Conservation (phyloP, 148 eudicot genomes). For the Rhododendron ovatum region DNA sequence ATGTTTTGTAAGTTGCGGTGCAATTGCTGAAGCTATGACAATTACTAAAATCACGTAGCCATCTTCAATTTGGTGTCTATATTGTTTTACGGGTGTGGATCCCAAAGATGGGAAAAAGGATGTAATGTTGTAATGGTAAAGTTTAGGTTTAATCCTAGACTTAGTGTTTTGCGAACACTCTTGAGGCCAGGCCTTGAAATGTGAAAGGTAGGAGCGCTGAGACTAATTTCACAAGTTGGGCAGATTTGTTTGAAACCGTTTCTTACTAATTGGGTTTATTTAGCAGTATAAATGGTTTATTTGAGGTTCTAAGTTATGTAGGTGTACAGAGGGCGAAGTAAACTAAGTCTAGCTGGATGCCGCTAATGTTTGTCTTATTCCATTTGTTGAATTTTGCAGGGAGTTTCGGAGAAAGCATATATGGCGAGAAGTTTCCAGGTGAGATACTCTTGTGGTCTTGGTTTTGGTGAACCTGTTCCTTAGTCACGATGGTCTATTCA, state of each 20-base stretch:
- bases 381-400: slow-evolving; percentile 42
- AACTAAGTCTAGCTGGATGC: slow-evolving; percentile 2
- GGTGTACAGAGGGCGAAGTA: neutral
- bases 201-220: neutral
- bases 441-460: slow-evolving; percentile 4
- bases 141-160: neutral
- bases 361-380: neutral
- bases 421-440: slow-evolving; percentile 92
- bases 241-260: neutral
- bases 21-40: neutral
- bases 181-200: neutral
- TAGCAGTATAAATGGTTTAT: neutral
- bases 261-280: neutral
- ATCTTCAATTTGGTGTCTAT: neutral
- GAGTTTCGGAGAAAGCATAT: slow-evolving; percentile 87
- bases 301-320: neutral
- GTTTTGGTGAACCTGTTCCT: neutral
- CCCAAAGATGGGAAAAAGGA: neutral
- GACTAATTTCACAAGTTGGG: neutral
- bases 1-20: neutral
- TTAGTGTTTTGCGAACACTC: neutral
- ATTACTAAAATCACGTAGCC: neutral
- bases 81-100: neutral
- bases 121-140: neutral
- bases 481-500: neutral